Conservation (phyloP, 768 basidiomycete genomes). For the Auricularia cornea region DNA sequence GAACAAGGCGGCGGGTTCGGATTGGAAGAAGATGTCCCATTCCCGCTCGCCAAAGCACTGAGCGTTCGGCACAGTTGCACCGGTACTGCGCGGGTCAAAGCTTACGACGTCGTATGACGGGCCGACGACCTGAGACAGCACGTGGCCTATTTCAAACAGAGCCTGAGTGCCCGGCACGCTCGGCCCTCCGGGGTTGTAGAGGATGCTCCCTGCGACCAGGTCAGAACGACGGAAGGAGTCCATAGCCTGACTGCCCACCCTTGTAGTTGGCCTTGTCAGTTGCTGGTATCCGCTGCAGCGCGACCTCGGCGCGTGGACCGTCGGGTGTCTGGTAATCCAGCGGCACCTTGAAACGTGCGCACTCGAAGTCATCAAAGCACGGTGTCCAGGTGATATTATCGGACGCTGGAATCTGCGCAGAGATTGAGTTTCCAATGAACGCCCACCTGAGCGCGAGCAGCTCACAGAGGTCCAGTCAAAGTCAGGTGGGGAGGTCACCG, state of each 20-base stretch:
- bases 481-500: too few species aligned
- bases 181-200: not conserved
- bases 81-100: not conserved
- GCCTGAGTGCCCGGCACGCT: not conserved
- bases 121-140: not conserved
- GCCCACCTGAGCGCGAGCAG: too few species aligned
- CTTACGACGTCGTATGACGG: not conserved
- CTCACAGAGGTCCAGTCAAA: too few species aligned
- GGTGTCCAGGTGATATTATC: not conserved
- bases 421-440: too few species aligned
- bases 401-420: too few species aligned
- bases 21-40: not conserved
- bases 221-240: not conserved
- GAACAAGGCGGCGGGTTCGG: not conserved
- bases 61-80: not conserved
- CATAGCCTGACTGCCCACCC: not conserved
- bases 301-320: not conserved
- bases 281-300: not conserved
- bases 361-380: not conserved
- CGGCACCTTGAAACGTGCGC: not conserved
- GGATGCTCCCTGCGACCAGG: not conserved
- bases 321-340: not conserved
- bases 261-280: not conserved
- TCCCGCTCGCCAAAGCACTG: not conserved
- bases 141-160: not conserved